Percentiles rank a stretch among this genome's conserved stretches.
These are phyloP conservation scores for Phaffia tasmanica DNA, from an alignment of 768 basidiomycete species.

Conservation along the genomic window DNA sequence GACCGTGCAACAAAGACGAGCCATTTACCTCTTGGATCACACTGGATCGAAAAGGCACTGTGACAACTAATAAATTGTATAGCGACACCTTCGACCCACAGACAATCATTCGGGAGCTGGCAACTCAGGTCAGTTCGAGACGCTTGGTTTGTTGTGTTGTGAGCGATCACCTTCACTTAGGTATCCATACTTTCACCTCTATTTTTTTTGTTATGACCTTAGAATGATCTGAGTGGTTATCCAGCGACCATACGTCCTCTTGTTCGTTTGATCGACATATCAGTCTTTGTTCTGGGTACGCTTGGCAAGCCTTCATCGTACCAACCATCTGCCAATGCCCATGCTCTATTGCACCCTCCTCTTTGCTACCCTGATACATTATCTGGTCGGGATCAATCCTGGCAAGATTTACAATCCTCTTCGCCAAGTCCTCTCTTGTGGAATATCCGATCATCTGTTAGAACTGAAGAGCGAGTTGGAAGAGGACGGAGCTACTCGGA, in stretches of 20 bases:
- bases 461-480: neutral
- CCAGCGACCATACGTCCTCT: slow-evolving; percentile 13
- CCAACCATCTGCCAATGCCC: slow-evolving; percentile 13
- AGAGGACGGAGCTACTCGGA: neutral
- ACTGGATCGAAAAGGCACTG: slow-evolving; percentile 12
- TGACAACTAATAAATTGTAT: slow-evolving; percentile 12
- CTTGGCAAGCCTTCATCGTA: slow-evolving; percentile 16
- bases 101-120: slow-evolving; percentile 7
- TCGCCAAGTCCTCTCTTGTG: too few relatives aligned
- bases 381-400: neutral
- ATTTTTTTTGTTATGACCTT: neutral
- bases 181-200: neutral
- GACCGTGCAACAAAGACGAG: slow-evolving; percentile 20
- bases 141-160: neutral
- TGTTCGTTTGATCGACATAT: slow-evolving; percentile 10
- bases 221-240: neutral
- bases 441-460: too few relatives aligned
- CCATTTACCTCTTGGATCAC: slow-evolving; percentile 13
- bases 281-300: slow-evolving; percentile 10
- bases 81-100: slow-evolving; percentile 10
- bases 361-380: neutral
- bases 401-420: too few relatives aligned
- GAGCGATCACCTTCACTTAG: neutral
- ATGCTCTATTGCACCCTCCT: slow-evolving; percentile 17
- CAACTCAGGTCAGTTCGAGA: neutral